Percentiles rank a stretch among this genome's conserved stretches.
Evolutionary conservation across 805 yeast species (phyloP).

Genomic region (Cyberlindnera mrakii): DNA sequence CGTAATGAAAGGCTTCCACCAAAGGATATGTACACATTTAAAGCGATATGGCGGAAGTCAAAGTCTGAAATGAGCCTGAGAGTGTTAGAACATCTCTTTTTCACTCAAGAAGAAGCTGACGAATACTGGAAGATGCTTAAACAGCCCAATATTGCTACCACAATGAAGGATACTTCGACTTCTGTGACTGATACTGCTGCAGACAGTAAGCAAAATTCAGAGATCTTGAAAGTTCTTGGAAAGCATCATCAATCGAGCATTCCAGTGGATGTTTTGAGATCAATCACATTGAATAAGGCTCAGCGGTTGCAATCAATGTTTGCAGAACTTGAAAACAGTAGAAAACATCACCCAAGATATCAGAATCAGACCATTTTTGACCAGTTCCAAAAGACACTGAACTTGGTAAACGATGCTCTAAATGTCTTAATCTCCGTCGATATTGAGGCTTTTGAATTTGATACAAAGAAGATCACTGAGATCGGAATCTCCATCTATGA

Average conservation of each 20-base stretch:
- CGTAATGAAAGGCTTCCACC: no score
- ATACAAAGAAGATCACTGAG: slow-evolving; percentile 41
- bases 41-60: no score
- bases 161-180: no score
- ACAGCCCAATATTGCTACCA: no score
- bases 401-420: slow-evolving; percentile 7
- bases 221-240: no score
- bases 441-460: slow-evolving; percentile 50
- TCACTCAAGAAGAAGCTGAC: no score
- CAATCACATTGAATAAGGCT: not conserved
- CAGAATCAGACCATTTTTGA: slow-evolving; percentile 3
- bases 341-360: slow-evolving; percentile 14
- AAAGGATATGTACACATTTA: no score
- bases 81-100: no score
- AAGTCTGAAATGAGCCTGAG: no score
- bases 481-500: slow-evolving; percentile 54
- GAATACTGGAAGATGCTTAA: no score
- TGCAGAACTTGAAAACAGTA: not conserved
- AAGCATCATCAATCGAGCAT: not conserved
- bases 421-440: slow-evolving; percentile 37
- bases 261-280: not conserved
- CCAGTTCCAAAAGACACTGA: slow-evolving; percentile 5
- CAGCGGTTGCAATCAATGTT: not conserved
- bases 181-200: no score
- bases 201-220: no score